Percentiles rank a stretch among this genome's conserved stretches.
phyloP scores from a whole-genome alignment of 768 basidiomycete genomes.

The Daedaleopsis nitida region DNA sequence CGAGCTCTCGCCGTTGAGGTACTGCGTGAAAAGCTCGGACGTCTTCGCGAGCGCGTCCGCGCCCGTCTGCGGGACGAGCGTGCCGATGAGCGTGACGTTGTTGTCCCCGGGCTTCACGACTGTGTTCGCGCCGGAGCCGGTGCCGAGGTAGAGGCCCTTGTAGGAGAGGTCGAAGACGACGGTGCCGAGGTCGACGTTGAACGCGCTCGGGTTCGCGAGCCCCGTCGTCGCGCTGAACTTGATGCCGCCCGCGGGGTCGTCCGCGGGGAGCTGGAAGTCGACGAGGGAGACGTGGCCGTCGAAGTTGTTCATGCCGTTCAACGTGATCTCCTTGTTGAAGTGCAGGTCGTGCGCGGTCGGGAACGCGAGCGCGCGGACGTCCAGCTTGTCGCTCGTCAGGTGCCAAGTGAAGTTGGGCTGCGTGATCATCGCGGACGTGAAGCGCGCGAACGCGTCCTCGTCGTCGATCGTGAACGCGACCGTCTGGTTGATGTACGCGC shows the following conservation, averaged over 20 bases:
- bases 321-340: slow-evolving; percentile 60
- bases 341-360: slow-evolving; percentile 65
- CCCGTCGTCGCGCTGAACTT: slow-evolving; percentile 59
- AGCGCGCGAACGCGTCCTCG: slow-evolving; percentile 58
- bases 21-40: slow-evolving; percentile 68
- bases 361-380: slow-evolving; percentile 67
- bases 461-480: slow-evolving; percentile 59
- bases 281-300: slow-evolving; percentile 52
- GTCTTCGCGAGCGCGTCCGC: slow-evolving; percentile 48
- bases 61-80: slow-evolving; percentile 54
- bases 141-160: slow-evolving; percentile 55
- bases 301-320: slow-evolving; percentile 68
- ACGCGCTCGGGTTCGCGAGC: slow-evolving; percentile 65
- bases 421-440: slow-evolving; percentile 66
- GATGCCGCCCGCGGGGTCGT: slow-evolving; percentile 68
- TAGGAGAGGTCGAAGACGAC: slow-evolving; percentile 65
- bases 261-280: slow-evolving; percentile 66
- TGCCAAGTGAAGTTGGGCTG: slow-evolving; percentile 69
- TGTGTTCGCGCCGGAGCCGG: slow-evolving; percentile 53
- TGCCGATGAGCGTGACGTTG: slow-evolving; percentile 58
- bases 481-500: slow-evolving; percentile 63
- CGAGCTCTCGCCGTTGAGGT: slow-evolving; percentile 64
- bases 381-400: slow-evolving; percentile 54
- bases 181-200: slow-evolving; percentile 68
- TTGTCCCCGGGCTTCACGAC: slow-evolving; percentile 55